Conservation (phyloP, 805 yeast genomes). For the Wickerhamomyces canadensis region DNA sequence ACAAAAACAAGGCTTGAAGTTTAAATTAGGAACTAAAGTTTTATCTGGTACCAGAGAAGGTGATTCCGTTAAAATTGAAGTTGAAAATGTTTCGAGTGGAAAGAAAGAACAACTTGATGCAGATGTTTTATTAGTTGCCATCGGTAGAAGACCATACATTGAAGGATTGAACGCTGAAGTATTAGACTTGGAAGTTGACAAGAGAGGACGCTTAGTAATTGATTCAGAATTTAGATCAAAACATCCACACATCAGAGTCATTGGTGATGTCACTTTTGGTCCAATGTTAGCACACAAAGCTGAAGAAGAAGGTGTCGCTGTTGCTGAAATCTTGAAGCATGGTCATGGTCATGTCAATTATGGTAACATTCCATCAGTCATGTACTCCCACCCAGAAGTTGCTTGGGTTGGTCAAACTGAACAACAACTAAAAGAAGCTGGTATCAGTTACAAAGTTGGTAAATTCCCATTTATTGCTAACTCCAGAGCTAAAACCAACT, state of each 20-base stretch:
- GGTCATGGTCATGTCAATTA: conserved; percentile 99
- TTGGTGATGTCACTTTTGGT: conserved; percentile 98
- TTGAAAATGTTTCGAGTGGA: conserved; percentile 86
- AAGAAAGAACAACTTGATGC: conserved; percentile 75
- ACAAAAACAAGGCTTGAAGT: conserved; percentile 91
- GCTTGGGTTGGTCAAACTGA: conserved; percentile 99
- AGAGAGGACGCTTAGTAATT: conserved; percentile 88
- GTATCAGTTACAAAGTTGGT: conserved; percentile 88
- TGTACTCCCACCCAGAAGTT: conserved; percentile 99
- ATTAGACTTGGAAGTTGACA: conserved; percentile 85
- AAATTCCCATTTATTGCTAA: conserved; percentile 98
- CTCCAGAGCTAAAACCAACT: conserved; percentile 98
- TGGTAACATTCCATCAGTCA: conserved; percentile 95
- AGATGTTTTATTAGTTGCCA: conserved; percentile 92
- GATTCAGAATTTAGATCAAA: conserved; percentile 92
- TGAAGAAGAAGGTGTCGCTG: conserved; percentile 99
- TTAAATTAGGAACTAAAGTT: conserved; percentile 91
- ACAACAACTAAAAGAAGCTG: conserved; percentile 88
- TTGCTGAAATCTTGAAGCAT: conserved; percentile 85
- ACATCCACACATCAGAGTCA: conserved; percentile 88
- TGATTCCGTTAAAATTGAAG: conserved; percentile 78
- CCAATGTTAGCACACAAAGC: conserved; percentile 99
- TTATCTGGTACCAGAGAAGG: conserved; percentile 82
- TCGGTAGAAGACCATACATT: conserved; percentile 98
- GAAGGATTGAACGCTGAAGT: conserved; percentile 84